Evolutionary conservation across 2,329 filamentous ascomycete genomes (phyloP), one percentile per base, ranked within the genome.

Genomic region (Cladosporium sp.): DNA sequence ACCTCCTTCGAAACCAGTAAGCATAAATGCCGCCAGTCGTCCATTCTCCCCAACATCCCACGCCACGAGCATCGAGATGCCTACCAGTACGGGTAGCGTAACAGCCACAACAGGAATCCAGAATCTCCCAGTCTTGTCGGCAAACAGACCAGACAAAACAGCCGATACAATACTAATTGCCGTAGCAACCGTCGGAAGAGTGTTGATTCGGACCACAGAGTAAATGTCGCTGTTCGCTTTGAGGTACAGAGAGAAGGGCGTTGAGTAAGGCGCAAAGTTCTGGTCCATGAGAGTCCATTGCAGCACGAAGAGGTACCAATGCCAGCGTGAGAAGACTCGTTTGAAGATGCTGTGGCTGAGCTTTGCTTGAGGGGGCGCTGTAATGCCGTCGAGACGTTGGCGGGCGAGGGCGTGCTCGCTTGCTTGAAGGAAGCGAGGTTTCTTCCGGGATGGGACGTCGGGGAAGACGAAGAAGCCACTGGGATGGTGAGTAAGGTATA

Each of bases 381-480:
- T 59, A 34, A 41, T 12, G n/a, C 32, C 36, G 14, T 38, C 55
- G n/a, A 59, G 28, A 8, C 55, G 34, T 26, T 38, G 3, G 11
- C 34, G n/a, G 34, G 55, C 32, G 15, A 59, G 36, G 32, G n/a
- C 36, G 21, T 59, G 55, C 12, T 59, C 55, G n/a, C n/a, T 28
- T 12, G 75, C 71, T 6, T 74, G 81, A 18, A 85, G 76, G 74
- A 85, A 87, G 70, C 78, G 80, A 1, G 84, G 84, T 14, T 78
- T 80, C 7, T 81, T 84, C 12, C 80, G 83, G 15, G 80, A 78
- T 0, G 84, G 84, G 0, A 83, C 77, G 32, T 85, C 83, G 0
- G 84, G 84, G 68, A 86, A 85, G 70, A 86, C 79, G 8, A 86
- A 73, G 70, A 82, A 87, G 0, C 85, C 85, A 26, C 34, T 41